Conservation (phyloP, 345 rosid species). For the Brassica rapa region DNA sequence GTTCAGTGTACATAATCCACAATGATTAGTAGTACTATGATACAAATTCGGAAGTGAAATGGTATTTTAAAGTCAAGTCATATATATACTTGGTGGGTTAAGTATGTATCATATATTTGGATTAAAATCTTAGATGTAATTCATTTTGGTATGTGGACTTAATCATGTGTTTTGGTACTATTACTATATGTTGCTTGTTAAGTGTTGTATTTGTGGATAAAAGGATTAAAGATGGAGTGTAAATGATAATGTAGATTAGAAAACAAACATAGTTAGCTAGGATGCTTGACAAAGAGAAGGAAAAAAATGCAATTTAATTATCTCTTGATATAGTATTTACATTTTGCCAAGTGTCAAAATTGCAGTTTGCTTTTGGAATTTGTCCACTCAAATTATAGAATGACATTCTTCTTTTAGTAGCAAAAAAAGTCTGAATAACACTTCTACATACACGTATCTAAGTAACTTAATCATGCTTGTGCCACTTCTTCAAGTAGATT, state of each 20-base stretch:
- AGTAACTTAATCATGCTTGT: not conserved
- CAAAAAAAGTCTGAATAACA: not conserved
- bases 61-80: not conserved
- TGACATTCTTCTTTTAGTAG: constrained; percentile 4
- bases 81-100: not conserved
- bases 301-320: not conserved
- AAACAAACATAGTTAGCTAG: not conserved
- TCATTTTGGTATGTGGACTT: not conserved
- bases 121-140: too few relatives aligned
- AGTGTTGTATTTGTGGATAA: not conserved
- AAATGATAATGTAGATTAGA: not conserved
- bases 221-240: not conserved
- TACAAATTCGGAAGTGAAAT: not conserved
- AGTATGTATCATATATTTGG: not conserved
- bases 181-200: not conserved
- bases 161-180: not conserved
- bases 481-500: not conserved
- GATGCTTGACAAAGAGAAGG: not conserved
- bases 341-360: not conserved
- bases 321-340: not conserved
- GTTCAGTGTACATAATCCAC: constrained; percentile 39
- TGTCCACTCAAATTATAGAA: not conserved
- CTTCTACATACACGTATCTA: not conserved
- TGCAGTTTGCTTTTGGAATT: not conserved
- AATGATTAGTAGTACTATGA: constrained; percentile 24